These are phyloP conservation scores for Mallotus japonicus DNA, from an alignment of 441 rosid genomes.

Conservation along the genomic window DNA sequence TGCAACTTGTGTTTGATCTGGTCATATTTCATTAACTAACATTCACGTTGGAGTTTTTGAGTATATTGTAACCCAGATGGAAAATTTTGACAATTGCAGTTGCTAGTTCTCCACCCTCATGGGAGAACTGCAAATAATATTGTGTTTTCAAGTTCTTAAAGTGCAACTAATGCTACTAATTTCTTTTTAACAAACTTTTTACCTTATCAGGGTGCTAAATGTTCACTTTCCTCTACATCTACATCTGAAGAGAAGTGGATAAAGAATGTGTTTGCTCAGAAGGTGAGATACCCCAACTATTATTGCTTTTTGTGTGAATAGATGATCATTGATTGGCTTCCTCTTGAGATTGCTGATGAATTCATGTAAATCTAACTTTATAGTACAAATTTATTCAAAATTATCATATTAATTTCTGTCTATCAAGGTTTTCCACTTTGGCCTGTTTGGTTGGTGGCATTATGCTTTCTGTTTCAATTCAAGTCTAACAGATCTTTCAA, in stretches of 20 bases:
- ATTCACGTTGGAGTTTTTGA: neutral
- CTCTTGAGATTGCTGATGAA: neutral
- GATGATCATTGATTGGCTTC: neutral
- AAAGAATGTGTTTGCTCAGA: conserved; percentile 48
- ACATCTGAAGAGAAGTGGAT: conserved; percentile 39
- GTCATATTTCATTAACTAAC: neutral
- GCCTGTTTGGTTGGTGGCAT: conserved; percentile 4
- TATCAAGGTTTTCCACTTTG: neutral
- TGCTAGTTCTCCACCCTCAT: neutral
- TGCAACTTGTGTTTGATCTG: neutral
- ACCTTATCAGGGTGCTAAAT: conserved; percentile 40
- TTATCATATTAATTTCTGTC: neutral
- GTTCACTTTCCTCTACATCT: conserved; percentile 27
- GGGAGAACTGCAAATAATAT: neutral
- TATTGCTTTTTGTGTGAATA: neutral
- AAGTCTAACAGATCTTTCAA: neutral
- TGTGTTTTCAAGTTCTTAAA: neutral
- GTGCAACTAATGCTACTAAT: neutral
- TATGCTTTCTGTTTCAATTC: neutral
- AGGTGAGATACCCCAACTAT: conserved; percentile 40
- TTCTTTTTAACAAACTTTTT: conserved; percentile 5
- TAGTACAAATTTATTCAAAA: neutral
- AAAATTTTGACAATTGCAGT: neutral
- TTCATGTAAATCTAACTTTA: neutral
- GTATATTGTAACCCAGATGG: neutral